Conservation (phyloP, 2,329 filamentous ascomycete genomes). For the Paraphaeosphaeria minitans region DNA sequence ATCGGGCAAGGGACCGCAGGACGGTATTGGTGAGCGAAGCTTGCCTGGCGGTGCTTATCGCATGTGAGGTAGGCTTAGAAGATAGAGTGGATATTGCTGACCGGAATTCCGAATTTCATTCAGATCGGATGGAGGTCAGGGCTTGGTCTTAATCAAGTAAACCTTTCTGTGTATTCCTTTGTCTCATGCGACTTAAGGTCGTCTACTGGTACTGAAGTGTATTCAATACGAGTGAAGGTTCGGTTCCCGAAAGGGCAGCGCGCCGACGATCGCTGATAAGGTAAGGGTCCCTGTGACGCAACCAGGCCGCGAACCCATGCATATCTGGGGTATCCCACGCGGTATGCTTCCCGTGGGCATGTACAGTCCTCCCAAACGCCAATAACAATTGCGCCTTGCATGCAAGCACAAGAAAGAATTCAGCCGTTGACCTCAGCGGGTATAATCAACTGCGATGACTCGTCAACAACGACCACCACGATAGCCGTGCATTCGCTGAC, state of each 20-base stretch:
- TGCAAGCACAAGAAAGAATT: slow-evolving; percentile 19
- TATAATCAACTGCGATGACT: slow-evolving; percentile 16
- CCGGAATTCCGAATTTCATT: background rate
- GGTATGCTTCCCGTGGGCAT: slow-evolving; percentile 20
- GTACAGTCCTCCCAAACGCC: slow-evolving; percentile 8
- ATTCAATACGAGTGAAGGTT: slow-evolving; percentile 31
- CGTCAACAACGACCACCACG: slow-evolving; percentile 15
- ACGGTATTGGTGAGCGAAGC: slow-evolving; percentile 6
- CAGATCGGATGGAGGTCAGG: background rate
- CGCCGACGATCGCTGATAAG: slow-evolving; percentile 44
- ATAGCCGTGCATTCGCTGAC: background rate
- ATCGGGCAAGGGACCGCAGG: slow-evolving; percentile 1
- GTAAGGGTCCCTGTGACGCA: slow-evolving; percentile 34
- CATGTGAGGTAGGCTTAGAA: background rate
- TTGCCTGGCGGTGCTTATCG: slow-evolving; percentile 2
- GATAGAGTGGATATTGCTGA: no score
- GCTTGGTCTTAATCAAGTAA: background rate
- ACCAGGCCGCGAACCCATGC: slow-evolving; percentile 22
- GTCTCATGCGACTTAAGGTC: slow-evolving; percentile 19
- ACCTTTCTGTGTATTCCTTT: background rate
- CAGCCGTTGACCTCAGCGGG: slow-evolving; percentile 9
- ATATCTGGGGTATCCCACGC: slow-evolving; percentile 35
- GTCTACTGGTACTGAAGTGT: slow-evolving; percentile 1
- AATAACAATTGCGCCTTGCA: slow-evolving; percentile 25
- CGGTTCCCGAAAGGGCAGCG: slow-evolving; percentile 23